Conservation (phyloP, 352 stramenopile species). For the Globisporangium solare region DNA sequence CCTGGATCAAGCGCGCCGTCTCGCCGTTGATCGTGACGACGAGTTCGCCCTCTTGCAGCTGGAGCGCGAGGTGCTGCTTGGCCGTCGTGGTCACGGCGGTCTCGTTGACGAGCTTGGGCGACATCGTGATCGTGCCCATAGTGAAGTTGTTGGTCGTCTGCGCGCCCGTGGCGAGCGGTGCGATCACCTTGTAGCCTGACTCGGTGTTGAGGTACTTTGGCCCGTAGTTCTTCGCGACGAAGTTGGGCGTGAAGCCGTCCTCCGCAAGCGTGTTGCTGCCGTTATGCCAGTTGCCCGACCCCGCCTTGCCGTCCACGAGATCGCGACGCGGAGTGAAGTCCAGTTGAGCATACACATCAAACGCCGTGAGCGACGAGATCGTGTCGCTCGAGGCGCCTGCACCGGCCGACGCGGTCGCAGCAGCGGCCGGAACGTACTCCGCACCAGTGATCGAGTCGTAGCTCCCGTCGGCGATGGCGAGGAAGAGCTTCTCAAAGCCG, state of each 20-base stretch:
- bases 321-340: constrained; percentile 36
- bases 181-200: constrained; percentile 50
- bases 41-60: constrained; percentile 46
- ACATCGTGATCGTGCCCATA: constrained; percentile 50
- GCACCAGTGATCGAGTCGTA: constrained; percentile 41
- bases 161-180: constrained; percentile 34
- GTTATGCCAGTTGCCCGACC: constrained; percentile 48
- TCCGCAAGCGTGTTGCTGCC: constrained; percentile 35
- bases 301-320: constrained; percentile 33
- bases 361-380: constrained; percentile 36
- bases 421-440: constrained; percentile 36
- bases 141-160: constrained; percentile 56
- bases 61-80: constrained; percentile 44
- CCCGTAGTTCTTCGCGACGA: constrained; percentile 50
- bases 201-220: constrained; percentile 56
- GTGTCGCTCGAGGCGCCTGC: constrained; percentile 26
- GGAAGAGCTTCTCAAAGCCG: constrained; percentile 48
- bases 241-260: constrained; percentile 42
- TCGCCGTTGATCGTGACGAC: constrained; percentile 32
- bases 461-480: constrained; percentile 33
- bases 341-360: constrained; percentile 45
- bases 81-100: constrained; percentile 29
- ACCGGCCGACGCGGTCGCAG: constrained; percentile 22
- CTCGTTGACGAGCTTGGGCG: constrained; percentile 37
- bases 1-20: constrained; percentile 38